Evolutionary conservation across 768 basidiomycete genomes (phyloP).

Genomic region (Gymnopilus dilepis): DNA sequence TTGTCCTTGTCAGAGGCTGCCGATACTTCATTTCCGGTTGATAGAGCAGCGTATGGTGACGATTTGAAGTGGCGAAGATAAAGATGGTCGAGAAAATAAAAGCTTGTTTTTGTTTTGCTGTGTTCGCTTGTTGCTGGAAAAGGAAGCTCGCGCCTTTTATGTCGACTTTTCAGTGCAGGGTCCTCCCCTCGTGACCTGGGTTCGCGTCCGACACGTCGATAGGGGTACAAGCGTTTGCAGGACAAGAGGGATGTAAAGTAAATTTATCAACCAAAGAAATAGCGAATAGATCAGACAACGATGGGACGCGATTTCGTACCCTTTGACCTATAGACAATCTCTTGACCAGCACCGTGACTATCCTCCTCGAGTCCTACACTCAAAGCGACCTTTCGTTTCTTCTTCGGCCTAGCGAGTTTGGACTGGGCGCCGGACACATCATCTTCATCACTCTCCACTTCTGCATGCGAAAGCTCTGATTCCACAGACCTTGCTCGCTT

Average conservation of each 20-base stretch:
- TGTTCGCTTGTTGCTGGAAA: constrained; percentile 2
- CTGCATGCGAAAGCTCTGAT: not conserved
- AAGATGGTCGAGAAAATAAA: constrained; percentile 8
- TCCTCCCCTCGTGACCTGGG: constrained; percentile 5
- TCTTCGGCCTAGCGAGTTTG: not conserved
- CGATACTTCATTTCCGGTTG: constrained; percentile 27
- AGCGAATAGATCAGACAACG: not conserved
- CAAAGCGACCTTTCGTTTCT: not conserved
- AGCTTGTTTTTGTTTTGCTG: not conserved
- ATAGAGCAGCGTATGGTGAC: constrained; percentile 8
- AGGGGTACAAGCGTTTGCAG: not conserved
- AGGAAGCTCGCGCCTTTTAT: constrained; percentile 8
- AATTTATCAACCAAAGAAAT: not conserved
- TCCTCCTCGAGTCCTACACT: not conserved
- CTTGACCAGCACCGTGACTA: not conserved
- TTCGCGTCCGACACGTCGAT: not conserved
- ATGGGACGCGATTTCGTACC: constrained; percentile 1
- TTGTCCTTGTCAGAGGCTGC: not conserved
- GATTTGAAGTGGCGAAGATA: constrained; percentile 5
- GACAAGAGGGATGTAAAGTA: not conserved
- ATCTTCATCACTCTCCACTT: not conserved
- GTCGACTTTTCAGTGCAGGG: not conserved
- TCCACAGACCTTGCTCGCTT: constrained; percentile 2
- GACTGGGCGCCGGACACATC: not conserved
- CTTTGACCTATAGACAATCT: not conserved